Base-by-base conservation (phyloP, 2,329 filamentous ascomycete genomes). In the Arthrobotrys iridis region DNA sequence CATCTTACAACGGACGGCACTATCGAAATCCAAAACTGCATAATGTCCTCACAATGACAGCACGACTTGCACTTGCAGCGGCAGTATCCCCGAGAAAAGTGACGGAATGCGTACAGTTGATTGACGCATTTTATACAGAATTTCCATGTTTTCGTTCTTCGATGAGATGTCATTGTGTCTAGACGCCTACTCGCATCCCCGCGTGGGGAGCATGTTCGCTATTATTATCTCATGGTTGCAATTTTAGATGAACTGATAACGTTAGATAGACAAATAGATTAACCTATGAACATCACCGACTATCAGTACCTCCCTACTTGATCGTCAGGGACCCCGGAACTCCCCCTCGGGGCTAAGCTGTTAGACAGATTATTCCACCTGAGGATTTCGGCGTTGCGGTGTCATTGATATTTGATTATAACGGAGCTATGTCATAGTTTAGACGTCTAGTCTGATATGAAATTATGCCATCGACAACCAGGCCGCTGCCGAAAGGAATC, bases 291-390 rank as follows among this genome's bases (percentile, higher is more conserved):
- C 22, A 73, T 65, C 59, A 58, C 26, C 41, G 68, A 60, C 52
- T 58, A 63, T 65, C 62, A 62, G 28, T 55, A 15, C 20, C 24
- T 43, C 30, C 24, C 24, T 15, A 22, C 20, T 50, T 20, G 71
- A 75, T 75, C 63, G 57, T 68, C 71, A 75, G 71, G 71, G 46
- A 64, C 71, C 62, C 63, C 68, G 59, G 59, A 24, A 2, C 13
- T 15, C 8, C 7, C 15, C 24, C 58, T 40, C 57, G 37, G 57
- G 58, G 65, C 55, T 57, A 62, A 63, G 66, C 18, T n/a, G 33
- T 28, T 24, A 22, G n/a, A 57, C 8, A 28, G 8, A 24, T 5
- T 20, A 35, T 5, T 35, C 22, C 6, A 57, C 33, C 15, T 6
- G 6, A 35, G 26, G 30, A 37, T 8, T 4, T 37, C n/a, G 33